phyloP scores from a whole-genome alignment of 441 rosid genomes.

The Aleurites moluccanus region DNA sequence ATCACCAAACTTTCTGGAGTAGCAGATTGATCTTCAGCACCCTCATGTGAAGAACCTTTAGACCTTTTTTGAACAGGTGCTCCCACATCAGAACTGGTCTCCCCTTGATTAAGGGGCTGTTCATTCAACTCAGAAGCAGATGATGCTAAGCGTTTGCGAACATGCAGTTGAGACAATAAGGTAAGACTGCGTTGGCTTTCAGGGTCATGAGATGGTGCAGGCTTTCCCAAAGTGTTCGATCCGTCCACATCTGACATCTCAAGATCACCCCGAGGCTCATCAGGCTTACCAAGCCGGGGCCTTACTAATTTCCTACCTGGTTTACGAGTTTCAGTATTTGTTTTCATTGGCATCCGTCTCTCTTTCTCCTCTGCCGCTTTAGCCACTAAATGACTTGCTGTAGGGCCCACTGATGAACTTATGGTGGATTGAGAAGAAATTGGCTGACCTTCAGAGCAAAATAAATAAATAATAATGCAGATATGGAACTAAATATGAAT shows the following conservation, averaged over 20 bases:
- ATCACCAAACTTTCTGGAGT: conserved; percentile 37
- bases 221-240: conserved; percentile 47
- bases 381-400: conserved; percentile 34
- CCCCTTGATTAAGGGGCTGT: conserved; percentile 47
- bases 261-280: conserved; percentile 63
- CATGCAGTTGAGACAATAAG: conserved; percentile 37
- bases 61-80: conserved; percentile 63
- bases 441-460: conserved; percentile 31
- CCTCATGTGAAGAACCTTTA: conserved; percentile 46
- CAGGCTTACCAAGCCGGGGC: conserved; percentile 61
- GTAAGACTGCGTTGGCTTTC: conserved; percentile 46
- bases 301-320: conserved; percentile 74
- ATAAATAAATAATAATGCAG: not conserved
- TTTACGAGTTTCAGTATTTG: conserved; percentile 62
- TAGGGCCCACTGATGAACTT: conserved; percentile 32
- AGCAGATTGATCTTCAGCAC: conserved; percentile 43
- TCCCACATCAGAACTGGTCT: conserved; percentile 40
- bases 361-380: conserved; percentile 60
- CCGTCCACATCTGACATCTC: conserved; percentile 80
- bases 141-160: conserved; percentile 71
- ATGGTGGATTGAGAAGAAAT: conserved; percentile 40
- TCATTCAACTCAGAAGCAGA: conserved; percentile 53
- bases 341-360: conserved; percentile 35
- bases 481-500: not conserved
- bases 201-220: conserved; percentile 44